phyloP scores from a whole-genome alignment of 441 rosid genomes.

The Eutrema salsugineum region DNA sequence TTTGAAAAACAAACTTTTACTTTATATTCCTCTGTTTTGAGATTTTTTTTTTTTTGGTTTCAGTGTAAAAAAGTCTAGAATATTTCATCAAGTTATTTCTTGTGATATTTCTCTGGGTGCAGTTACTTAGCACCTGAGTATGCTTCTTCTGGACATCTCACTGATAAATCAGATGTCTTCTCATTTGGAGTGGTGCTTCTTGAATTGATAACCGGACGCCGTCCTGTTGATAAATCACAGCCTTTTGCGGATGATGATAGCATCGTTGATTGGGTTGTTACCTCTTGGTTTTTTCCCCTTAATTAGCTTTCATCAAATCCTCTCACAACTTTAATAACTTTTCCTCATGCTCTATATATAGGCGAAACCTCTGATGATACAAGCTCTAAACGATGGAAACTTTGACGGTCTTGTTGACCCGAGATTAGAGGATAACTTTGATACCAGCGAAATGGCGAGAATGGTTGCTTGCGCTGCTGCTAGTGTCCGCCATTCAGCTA shows the following conservation, averaged over 20 bases:
- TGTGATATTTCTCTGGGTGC: not conserved
- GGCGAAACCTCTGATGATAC: constrained; percentile 58
- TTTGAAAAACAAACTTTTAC: not conserved
- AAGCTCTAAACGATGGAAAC: constrained; percentile 44
- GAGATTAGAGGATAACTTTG: constrained; percentile 34
- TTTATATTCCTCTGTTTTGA: too few relatives aligned
- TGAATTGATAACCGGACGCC: constrained; percentile 59
- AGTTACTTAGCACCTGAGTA: constrained; percentile 68
- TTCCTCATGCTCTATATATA: too few relatives aligned
- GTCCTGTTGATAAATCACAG: constrained; percentile 37
- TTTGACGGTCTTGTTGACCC: constrained; percentile 60
- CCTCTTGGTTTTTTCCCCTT: too few relatives aligned
- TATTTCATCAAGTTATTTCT: not conserved
- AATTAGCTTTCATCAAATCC: too few relatives aligned
- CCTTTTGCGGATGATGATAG: constrained; percentile 49
- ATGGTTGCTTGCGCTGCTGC: constrained; percentile 64
- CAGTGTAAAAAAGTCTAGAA: too few relatives aligned
- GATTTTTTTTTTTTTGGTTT: too few relatives aligned
- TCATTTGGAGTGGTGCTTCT: constrained; percentile 63
- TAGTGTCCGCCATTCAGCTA: constrained; percentile 52
- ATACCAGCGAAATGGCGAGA: constrained; percentile 41
- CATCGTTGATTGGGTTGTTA: constrained; percentile 56
- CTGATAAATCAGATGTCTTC: constrained; percentile 59
- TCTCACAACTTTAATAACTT: too few relatives aligned
- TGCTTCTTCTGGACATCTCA: constrained; percentile 56